Evolutionary conservation across 2,329 filamentous ascomycete genomes (phyloP).

Genomic region (Botrytis fragariae): DNA sequence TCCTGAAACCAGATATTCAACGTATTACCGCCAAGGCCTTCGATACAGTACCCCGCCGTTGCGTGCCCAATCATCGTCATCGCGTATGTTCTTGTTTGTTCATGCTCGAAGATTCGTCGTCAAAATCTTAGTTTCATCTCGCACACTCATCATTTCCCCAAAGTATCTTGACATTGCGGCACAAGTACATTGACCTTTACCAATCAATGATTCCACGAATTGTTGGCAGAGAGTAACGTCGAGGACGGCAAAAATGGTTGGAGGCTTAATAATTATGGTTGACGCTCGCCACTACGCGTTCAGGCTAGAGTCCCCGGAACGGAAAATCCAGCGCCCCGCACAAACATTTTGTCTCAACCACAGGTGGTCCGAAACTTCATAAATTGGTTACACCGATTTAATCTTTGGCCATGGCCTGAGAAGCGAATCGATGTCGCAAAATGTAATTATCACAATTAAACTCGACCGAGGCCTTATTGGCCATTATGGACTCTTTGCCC

Average conservation of each 20-base stretch:
- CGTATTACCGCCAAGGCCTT: not conserved
- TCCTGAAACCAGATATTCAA: not conserved
- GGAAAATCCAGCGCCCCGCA: not conserved
- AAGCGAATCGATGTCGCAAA: not conserved
- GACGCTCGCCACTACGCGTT: not conserved
- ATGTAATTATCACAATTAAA: not conserved
- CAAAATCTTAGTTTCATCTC: not conserved
- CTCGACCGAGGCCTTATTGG: not conserved
- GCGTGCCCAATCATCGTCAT: not conserved
- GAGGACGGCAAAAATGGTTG: not conserved
- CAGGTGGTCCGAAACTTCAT: not conserved
- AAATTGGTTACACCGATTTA: not conserved
- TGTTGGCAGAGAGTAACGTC: not conserved
- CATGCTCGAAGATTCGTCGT: not conserved
- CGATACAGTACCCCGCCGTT: not conserved
- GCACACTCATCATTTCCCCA: not conserved
- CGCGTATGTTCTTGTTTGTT: not conserved
- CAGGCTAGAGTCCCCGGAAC: not conserved
- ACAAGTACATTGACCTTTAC: not conserved
- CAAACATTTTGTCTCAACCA: not conserved
- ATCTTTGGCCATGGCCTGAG: not conserved
- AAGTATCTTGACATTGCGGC: not conserved
- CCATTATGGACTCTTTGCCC: not conserved
- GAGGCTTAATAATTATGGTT: not conserved
- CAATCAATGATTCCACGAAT: not conserved